Evolutionary conservation across 1,139 yeast genomes (phyloP), one percentile per base, ranked within the genome.

Genomic region (Yamadazyma atlantica): DNA sequence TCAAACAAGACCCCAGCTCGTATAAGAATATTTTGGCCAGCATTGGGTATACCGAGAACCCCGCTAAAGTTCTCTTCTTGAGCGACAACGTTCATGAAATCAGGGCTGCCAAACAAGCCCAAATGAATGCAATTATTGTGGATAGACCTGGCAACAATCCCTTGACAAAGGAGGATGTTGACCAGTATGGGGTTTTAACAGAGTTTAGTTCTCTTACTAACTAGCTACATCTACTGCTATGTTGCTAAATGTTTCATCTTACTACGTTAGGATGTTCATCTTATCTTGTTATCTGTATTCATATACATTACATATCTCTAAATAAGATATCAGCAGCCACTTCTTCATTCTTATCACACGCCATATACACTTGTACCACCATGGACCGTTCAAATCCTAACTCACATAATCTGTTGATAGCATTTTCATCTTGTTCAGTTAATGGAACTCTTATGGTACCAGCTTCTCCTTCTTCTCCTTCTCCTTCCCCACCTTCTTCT

Each of bases 321-420:
- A 85, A 86, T 54, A 92, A 73, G 56, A 88, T 80, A 65, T 92
- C 94, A 29, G 97, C 98, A 32, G 98, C 89, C 53, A 88, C 78
- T 69, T 92, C 97, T 66, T 92, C 98, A 64, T 92, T 89, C 69
- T 90, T 92, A 57, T 94, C 98, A 63, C 98, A 92, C 33, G 97
- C 98, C 75, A 94, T 83, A 66, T 88, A 94, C 26, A 95, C 96
- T 67, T 90, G 97, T 44, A 90, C 80, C 35, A 86, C 98, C 45
- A 85, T 69, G 53, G 82, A 76, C 51, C 96, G 78, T 49, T 87
- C 96, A 57, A 92, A 92, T 0, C 99, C 99, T 49, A 92, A 75
- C 58, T 85, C 97, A 59, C 95, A 84, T 49, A 92, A 73, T 58
- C 98, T 79, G 48, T 76, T 75, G 47, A 92, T 87, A 17, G 98